Base-by-base conservation (phyloP, 2,329 filamentous ascomycete species). In the Diplocarpon rosae region DNA sequence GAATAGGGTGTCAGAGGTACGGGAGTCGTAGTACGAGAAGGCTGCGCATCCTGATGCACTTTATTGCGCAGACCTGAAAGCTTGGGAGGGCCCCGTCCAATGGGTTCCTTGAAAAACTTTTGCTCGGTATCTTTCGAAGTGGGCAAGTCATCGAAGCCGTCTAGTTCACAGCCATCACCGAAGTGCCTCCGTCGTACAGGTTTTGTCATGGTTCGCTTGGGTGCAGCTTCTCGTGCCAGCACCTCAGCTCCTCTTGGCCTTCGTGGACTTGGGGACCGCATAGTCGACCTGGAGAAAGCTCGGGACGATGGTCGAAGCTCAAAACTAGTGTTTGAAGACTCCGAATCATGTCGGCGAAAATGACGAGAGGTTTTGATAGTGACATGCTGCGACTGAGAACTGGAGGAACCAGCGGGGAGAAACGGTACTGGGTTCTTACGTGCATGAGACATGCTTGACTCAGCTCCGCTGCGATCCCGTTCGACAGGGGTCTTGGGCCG, bases 131-230 rank as follows among this genome's bases (percentile, higher is more conserved):
- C 78, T 11, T 75, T 78, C 13, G 89, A 95, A 0, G 89, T 96
- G 1, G 90, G 90, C 45, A 98, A 69, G 64, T 98, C 92, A 61
- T 98, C 92, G 61, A 98, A 96, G 2, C 76, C 80, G 55, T 96
- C 90, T 29, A 98, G 72, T 64, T 98, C 92, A 48, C 83, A 84
- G 13, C 92, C 92, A 62, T 95, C 87, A 11, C 92, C 92, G 66
- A 93, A 98, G 56, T 85, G 78, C 37, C 80, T 75, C 48, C 72
- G 70, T 33, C 78, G 72, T 30, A 76, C 72, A 2, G 87, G 87
- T 61, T 81, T 84, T 51, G 76, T 89, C 47, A 94, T 66, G 37
- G 83, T 80, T 53, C 83, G 78, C 69, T 82, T 83, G 6, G 72
- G 66, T 39, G 73, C 69, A 43, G 75, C 72, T 49, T 64, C 63